phyloP scores from a whole-genome alignment of 2,329 filamentous ascomycete species.

The Herpotrichia juniperi region DNA sequence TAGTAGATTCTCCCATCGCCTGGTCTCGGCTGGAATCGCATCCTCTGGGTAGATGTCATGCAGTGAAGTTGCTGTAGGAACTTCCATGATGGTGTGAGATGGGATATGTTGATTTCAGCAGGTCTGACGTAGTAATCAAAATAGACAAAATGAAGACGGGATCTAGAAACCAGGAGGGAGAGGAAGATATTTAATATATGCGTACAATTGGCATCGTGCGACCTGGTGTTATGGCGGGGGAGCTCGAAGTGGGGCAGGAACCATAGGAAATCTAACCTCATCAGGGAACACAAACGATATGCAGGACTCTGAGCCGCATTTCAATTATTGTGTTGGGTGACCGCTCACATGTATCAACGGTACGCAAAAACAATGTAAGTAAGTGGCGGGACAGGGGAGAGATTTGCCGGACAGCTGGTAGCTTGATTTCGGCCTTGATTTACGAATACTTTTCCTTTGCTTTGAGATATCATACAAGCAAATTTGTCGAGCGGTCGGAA shows the following conservation, averaged over 20 bases:
- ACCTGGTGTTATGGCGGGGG: constrained; percentile 26
- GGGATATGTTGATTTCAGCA: background rate
- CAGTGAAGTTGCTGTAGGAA: constrained; percentile 77
- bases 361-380: too few species aligned
- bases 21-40: constrained; percentile 68
- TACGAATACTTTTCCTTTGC: too few species aligned
- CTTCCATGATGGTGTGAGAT: constrained; percentile 48
- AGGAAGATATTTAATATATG: constrained; percentile 13
- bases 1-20: constrained; percentile 78
- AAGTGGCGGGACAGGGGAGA: too few species aligned
- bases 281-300: constrained; percentile 1
- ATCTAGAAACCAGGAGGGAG: background rate
- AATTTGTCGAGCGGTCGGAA: too few species aligned
- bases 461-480: too few species aligned
- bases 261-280: constrained; percentile 20
- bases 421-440: too few species aligned
- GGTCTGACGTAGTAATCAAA: background rate
- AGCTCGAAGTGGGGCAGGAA: constrained; percentile 22
- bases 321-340: too few species aligned
- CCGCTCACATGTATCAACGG: too few species aligned
- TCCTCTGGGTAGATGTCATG: constrained; percentile 83
- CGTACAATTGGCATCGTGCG: constrained; percentile 18
- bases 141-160: background rate
- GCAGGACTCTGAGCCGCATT: constrained; percentile 10
- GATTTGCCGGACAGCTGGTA: too few species aligned